Conservation (phyloP, 176 grass and related monocot species). For the Poa annua region DNA sequence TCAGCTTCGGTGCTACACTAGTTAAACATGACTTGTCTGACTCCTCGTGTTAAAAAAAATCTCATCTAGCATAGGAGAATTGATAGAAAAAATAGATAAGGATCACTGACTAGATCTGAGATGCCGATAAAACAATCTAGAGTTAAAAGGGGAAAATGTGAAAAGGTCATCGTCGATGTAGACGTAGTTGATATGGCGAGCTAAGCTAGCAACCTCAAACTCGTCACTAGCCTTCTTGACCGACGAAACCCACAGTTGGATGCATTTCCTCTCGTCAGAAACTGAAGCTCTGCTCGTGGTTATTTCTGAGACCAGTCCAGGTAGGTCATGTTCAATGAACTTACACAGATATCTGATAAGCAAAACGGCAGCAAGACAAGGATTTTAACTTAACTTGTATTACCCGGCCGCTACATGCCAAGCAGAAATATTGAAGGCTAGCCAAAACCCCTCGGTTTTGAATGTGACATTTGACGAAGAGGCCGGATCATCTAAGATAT, state of each 20-base stretch:
- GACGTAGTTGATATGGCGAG: too few species aligned
- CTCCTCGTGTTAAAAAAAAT: too few species aligned
- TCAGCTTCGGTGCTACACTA: too few species aligned
- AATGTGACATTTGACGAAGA: not conserved
- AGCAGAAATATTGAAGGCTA: slow-evolving; percentile 10
- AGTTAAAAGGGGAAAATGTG: too few species aligned
- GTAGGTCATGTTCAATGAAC: not conserved
- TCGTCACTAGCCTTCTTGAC: too few species aligned
- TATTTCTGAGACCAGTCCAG: not conserved
- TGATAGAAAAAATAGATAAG: too few species aligned
- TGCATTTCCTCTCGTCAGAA: not conserved
- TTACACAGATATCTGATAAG: not conserved
- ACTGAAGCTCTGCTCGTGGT: not conserved
- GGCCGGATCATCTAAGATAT: not conserved
- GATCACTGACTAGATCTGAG: too few species aligned
- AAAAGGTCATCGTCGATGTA: too few species aligned
- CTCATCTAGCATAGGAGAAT: too few species aligned
- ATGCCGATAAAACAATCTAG: too few species aligned
- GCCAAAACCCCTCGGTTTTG: not conserved
- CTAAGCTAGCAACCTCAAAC: too few species aligned
- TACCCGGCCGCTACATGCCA: not conserved
- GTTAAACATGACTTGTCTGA: too few species aligned
- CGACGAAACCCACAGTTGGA: not conserved
- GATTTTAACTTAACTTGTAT: not conserved
- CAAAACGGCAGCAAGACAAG: not conserved